These are phyloP conservation scores for Metschnikowia henanensis DNA, from an alignment of 805 yeast genomes.

Conservation along the genomic window DNA sequence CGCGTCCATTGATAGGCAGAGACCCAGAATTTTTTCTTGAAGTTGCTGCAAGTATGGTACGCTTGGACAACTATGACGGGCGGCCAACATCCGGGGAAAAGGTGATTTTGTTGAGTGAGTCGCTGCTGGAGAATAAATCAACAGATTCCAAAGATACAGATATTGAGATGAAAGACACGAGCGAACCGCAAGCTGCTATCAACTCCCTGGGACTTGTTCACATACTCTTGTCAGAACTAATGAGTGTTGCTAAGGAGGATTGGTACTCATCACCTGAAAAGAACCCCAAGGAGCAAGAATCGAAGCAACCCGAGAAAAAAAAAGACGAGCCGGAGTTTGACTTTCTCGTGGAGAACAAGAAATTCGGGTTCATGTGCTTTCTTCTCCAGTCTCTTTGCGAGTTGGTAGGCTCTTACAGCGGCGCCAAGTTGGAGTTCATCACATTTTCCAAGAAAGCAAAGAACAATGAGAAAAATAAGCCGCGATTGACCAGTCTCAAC, in stretches of 20 bases:
- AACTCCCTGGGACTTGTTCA: conserved; percentile 60
- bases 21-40: conserved; percentile 51
- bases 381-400: conserved; percentile 69
- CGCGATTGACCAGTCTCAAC: conserved; percentile 75
- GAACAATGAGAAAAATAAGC: conserved; percentile 48
- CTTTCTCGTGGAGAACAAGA: conserved; percentile 45
- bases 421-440: conserved; percentile 78
- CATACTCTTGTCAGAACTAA: conserved; percentile 61
- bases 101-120: conserved; percentile 19
- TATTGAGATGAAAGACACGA: too few species aligned
- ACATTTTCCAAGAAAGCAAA: conserved; percentile 64
- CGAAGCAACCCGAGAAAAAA: conserved; percentile 4
- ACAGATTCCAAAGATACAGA: too few species aligned
- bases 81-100: conserved; percentile 20
- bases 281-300: conserved; percentile 1
- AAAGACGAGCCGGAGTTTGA: conserved; percentile 15
- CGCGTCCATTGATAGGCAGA: conserved; percentile 47
- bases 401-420: conserved; percentile 72
- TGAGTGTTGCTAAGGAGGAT: conserved; percentile 43
- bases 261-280: conserved; percentile 27
- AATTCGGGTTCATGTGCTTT: conserved; percentile 67
- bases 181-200: conserved; percentile 5
- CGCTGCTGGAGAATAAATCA: conserved; percentile 4
- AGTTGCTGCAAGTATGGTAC: conserved; percentile 39
- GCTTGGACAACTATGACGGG: conserved; percentile 47